These are phyloP conservation scores for Achaetomium macrosporum DNA, from an alignment of 2,329 filamentous ascomycete genomes.

Conservation along the genomic window DNA sequence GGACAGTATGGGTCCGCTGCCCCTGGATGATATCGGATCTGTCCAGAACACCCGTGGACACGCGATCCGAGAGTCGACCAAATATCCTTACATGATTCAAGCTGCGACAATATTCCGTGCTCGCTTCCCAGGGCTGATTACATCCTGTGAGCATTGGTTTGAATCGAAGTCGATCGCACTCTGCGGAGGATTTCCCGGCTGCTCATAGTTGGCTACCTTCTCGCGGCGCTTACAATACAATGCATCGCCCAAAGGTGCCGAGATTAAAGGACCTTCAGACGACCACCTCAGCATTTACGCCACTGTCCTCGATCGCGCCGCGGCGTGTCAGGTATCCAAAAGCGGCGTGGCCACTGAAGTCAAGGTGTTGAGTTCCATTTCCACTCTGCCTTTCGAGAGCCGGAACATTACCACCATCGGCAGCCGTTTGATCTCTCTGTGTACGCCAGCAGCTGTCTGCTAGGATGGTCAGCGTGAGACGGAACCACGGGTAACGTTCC, in stretches of 20 bases:
- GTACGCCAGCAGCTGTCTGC: no score
- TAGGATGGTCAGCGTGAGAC: no score
- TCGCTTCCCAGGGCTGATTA: slow-evolving; percentile 5
- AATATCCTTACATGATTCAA: neutral
- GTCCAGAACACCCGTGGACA: no score
- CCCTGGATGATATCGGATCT: neutral
- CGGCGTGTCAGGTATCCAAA: neutral
- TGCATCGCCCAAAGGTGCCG: slow-evolving; percentile 2
- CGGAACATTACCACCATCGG: no score
- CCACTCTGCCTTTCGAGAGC: no score
- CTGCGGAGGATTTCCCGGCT: neutral
- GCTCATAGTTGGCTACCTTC: neutral
- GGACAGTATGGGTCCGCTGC: neutral
- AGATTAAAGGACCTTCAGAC: slow-evolving; percentile 15
- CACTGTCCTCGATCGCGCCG: slow-evolving; percentile 3
- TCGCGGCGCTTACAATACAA: neutral
- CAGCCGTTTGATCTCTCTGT: no score
- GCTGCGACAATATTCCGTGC: neutral
- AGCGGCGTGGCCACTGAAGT: neutral
- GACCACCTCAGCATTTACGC: neutral
- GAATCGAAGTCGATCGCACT: no score
- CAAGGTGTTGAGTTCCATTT: no score
- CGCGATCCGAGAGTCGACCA: neutral
- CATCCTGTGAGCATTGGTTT: no score
- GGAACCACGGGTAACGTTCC: no score